A percentile compares a stretch with the other conserved stretches of the same genome.
These are phyloP conservation scores for Nannizziopsis barbatae DNA, from an alignment of 2,329 filamentous ascomycete species.

Conservation along the genomic window DNA sequence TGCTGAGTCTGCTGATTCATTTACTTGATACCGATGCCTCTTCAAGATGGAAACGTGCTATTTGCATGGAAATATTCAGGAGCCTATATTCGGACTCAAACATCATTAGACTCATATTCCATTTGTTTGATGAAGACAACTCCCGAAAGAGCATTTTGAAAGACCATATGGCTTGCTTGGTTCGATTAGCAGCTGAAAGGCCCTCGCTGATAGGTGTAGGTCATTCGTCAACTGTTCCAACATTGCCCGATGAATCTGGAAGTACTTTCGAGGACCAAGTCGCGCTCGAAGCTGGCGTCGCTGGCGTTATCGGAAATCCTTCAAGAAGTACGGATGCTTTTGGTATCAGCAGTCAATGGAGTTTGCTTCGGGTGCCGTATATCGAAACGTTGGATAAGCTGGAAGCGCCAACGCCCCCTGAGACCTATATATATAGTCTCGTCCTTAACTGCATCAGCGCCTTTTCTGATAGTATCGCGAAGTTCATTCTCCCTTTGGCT, in stretches of 20 bases:
- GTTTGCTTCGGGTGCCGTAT: conserved; percentile 70
- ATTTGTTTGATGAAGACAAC: conserved; percentile 62
- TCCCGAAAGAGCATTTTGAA: conserved; percentile 66
- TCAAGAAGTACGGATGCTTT: conserved; percentile 54
- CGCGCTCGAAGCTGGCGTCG: conserved; percentile 78
- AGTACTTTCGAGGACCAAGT: conserved; percentile 63
- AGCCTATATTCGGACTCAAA: conserved; percentile 72
- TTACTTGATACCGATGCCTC: conserved; percentile 74
- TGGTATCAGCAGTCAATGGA: conserved; percentile 87
- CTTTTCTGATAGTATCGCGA: conserved; percentile 83
- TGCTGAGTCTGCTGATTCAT: conserved; percentile 69
- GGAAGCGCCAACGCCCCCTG: conserved; percentile 69
- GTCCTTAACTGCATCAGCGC: conserved; percentile 80
- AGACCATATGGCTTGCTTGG: conserved; percentile 74
- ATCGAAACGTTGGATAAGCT: conserved; percentile 92
- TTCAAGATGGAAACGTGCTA: conserved; percentile 69
- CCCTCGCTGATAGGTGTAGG: conserved; percentile 79
- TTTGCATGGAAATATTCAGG: conserved; percentile 85
- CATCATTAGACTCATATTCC: conserved; percentile 68
- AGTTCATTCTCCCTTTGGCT: conserved; percentile 83
- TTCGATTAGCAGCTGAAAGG: conserved; percentile 85
- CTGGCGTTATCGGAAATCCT: conserved; percentile 71
- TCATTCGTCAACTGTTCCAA: conserved; percentile 74
- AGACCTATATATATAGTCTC: conserved; percentile 87
- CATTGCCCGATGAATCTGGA: conserved; percentile 45